Base-by-base conservation (phyloP, 495 filamentous ascomycete genomes). In the Neurospora sp. region DNA sequence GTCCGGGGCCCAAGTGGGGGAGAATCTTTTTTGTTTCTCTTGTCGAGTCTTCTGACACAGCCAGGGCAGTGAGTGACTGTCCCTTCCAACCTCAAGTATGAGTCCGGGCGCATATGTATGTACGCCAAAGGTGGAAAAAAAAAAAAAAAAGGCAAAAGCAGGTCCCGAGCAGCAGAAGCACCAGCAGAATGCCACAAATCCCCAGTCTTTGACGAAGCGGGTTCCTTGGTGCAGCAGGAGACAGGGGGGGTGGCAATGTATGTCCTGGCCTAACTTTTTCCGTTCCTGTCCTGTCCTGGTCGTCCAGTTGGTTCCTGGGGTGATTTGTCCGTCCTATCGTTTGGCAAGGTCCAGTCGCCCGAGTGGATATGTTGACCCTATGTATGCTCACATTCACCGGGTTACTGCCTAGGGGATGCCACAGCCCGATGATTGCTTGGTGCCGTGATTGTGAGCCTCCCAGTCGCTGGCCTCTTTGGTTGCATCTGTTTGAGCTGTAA, bases 221-320 rank as follows among this genome's bases (percentile, higher is more conserved):
- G 65, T 73, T 47, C 69, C 71, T 71, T 73, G 47, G 47, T 72
- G 78, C 73, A 74, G 78, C 73, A 74, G 71, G 71, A 74, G 74
- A 70, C 77, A 72, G 70, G 74, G 72, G 73, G 20, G 70, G 78
- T 78, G 78, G 77, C 77, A 71, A 80, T 71, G 74, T 68, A 20
- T 22, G 47, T 31, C 47, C 47, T 59, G 47, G 47, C 47, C 53
- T 65, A 35, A 65, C 53, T 16, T 65, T 35, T 35, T 65, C 53
- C 27, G 53, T 65, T 65, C 53, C 53, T 65, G 53, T 61, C 53
- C 53, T 61, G 53, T 59, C 45, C 45, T 61, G 53, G 27, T 61
- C 5, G 42, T 45, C 42, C 42, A 45, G 47, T 59, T 31, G 20
- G 47, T 59, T 59, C 53, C 53, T 61, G 53, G 22, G 47, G 53